Percentiles rank a stretch among this genome's conserved stretches.
Conservation (phyloP, 805 yeast genomes). For the Saturnispora zaruensis region DNA sequence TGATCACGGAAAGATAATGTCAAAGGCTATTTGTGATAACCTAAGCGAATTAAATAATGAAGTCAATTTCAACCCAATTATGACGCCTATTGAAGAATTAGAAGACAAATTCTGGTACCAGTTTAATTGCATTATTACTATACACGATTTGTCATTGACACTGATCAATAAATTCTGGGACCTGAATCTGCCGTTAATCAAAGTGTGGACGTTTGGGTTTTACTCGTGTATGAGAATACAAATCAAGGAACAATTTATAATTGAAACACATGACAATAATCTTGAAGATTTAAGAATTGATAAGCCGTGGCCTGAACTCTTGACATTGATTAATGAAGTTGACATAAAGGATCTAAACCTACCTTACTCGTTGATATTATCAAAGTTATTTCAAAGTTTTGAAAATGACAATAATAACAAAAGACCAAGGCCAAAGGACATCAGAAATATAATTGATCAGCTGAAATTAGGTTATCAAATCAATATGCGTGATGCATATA, state of each 20-base stretch:
- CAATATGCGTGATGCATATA: slow-evolving; percentile 28
- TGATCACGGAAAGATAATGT: slow-evolving; percentile 36
- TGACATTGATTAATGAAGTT: slow-evolving; percentile 39
- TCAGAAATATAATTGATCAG: slow-evolving; percentile 14
- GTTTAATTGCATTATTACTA: slow-evolving; percentile 39
- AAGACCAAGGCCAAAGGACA: slow-evolving; percentile 17
- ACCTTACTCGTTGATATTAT: slow-evolving; percentile 58
- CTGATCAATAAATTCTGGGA: slow-evolving; percentile 30
- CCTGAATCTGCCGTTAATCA: slow-evolving; percentile 44
- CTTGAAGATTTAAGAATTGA: slow-evolving; percentile 60
- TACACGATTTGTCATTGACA: slow-evolving; percentile 2
- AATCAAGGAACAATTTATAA: slow-evolving; percentile 50
- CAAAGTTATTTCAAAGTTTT: slow-evolving; percentile 45
- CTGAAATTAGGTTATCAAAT: slow-evolving; percentile 24
- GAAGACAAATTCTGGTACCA: slow-evolving; percentile 34
- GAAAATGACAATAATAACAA: slow-evolving; percentile 1
- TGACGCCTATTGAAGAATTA: slow-evolving; percentile 8
- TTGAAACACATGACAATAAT: slow-evolving; percentile 62
- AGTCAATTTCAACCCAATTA: slow-evolving; percentile 32
- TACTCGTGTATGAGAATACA: slow-evolving; percentile 52
- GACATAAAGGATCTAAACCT: slow-evolving; percentile 44
- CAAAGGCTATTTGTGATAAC: slow-evolving; percentile 31
- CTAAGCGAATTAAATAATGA: slow-evolving; percentile 56
- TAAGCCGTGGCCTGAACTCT: slow-evolving; percentile 63
- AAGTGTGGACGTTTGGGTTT: slow-evolving; percentile 49